Base-by-base conservation (phyloP, 352 stramenopile species). In the Albugo laibachii region DNA sequence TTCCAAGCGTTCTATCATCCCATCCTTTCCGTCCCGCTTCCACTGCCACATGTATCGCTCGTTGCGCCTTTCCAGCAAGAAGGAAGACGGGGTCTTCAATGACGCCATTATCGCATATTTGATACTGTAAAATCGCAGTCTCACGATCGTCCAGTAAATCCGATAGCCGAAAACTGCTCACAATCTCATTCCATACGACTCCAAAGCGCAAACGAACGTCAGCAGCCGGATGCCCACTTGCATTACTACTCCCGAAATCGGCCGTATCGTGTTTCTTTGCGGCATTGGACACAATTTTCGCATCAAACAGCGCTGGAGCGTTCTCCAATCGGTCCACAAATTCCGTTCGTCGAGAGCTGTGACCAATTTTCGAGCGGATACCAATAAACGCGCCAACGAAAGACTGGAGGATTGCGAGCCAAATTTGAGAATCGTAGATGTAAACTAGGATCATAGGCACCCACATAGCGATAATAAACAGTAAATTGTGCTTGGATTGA, bases 371-470 rank as follows among this genome's bases (percentile, higher is more conserved):
- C 58, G 78, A 78, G 1, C 61, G 58, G 19, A 85, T 63, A 20
- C 78, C 78, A 55, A 85, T 83, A 15, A 77, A 56, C n/a, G 83
- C 36, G 13, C 78, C 78, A 12, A 88, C 50, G 31, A 92, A 57
- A 6, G 73, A 74, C 49, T 92, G 78, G 50, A 71, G 84, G 27
- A 91, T 36, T 35, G 80, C 83, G 46, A 91, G 81, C 70, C 75
- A 91, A 59, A 91, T 91, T 62, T 91, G 77, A 13, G 69, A 53
- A 52, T 91, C 77, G 65, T 91, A 91, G 52, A 91, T 75, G 54
- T 86, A 91, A 34, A 91, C 77, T 21, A 87, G 58, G 40, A 91
- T 66, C 35, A 83, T 67, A 0, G 77, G 77, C 16, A 69, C 62
- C 77, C 77, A 91, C 6, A 91, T 48, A 19, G 72, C 74, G 5